These are phyloP conservation scores for Fusarium nurragi DNA, from an alignment of 2,329 filamentous ascomycete species.

Conservation along the genomic window DNA sequence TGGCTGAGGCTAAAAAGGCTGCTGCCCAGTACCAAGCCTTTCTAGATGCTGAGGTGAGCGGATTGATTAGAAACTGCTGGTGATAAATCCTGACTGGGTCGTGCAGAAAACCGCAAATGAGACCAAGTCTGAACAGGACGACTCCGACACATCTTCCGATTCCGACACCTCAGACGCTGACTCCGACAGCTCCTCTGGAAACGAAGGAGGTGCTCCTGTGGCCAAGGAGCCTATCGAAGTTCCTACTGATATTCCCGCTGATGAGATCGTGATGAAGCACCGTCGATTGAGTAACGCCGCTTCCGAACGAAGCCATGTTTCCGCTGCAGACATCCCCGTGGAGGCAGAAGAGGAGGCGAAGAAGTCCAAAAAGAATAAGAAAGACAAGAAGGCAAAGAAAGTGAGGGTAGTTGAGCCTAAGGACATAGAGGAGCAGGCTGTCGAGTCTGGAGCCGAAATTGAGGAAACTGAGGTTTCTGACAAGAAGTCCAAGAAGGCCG, in stretches of 20 bases:
- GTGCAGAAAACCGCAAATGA: constrained; percentile 24
- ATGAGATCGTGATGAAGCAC: constrained; percentile 47
- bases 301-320: constrained; percentile 38
- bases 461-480: constrained; percentile 34
- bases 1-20: constrained; percentile 52
- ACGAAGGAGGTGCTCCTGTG: constrained; percentile 38
- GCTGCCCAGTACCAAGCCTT: constrained; percentile 43
- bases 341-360: constrained; percentile 37
- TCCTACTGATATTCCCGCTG: constrained; percentile 39
- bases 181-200: constrained; percentile 35
- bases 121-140: constrained; percentile 30
- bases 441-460: constrained; percentile 14
- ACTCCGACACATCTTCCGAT: constrained; percentile 30
- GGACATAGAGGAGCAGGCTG: constrained; percentile 39
- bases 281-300: constrained; percentile 47
- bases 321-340: constrained; percentile 18
- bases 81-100: not conserved
- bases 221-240: constrained; percentile 37
- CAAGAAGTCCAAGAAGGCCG: constrained; percentile 49
- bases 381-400: constrained; percentile 45
- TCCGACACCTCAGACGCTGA: constrained; percentile 35
- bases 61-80: not conserved
- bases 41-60: constrained; percentile 39
- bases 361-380: constrained; percentile 43
- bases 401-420: constrained; percentile 17